Evolutionary conservation across 2,329 filamentous ascomycete species (phyloP), one percentile per base, ranked within the genome.

Genomic region (Pseudogymnoascus sp.): DNA sequence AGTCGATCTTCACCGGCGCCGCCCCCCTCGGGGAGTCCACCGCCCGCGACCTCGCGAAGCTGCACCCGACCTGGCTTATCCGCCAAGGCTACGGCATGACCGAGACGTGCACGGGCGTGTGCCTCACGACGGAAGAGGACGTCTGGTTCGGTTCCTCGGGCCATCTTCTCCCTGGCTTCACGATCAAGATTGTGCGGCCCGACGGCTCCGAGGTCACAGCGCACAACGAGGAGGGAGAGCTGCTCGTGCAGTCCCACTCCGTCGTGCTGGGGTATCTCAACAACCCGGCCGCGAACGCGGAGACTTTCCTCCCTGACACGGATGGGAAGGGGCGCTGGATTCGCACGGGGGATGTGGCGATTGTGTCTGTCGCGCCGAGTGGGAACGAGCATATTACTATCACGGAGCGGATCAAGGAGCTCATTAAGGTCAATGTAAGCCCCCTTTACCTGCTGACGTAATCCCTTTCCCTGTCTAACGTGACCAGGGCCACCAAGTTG

Each of bases 331-430:
- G 86, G 9, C 77, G 86, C 66, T 95, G 91, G 85, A 85, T 96
- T 81, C 84, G 83, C 42, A 96, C 93, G 0, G 93, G 93, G 5
- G 93, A 97, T 70, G 90, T 96, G 73, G 91, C 88, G 0, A 78
- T 93, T 2, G 78, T 96, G 10, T 81, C 82, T 2, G 82, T 83
- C 70, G 79, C 84, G 7, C 81, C 84, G 0, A 78, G 80, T 2
- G 91, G 90, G 2, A 78, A 87, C 67, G 91, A 96, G 74, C 93
- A 97, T 71, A 73, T 96, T 59, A 88, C 91, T 72, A 88, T 97
- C 64, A 88, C 92, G 1, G 93, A 96, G 72, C 85, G 93, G 4
- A 88, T 89, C 70, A 90, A 89, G 77, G 86, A 91, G 71, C 78
- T 91, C 61, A 91, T 91, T 75, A 91, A 91, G 73, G 88, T 90